Evolutionary conservation across 2,329 filamentous ascomycete species (phyloP).

Genomic region (Colletotrichum tanaceti): DNA sequence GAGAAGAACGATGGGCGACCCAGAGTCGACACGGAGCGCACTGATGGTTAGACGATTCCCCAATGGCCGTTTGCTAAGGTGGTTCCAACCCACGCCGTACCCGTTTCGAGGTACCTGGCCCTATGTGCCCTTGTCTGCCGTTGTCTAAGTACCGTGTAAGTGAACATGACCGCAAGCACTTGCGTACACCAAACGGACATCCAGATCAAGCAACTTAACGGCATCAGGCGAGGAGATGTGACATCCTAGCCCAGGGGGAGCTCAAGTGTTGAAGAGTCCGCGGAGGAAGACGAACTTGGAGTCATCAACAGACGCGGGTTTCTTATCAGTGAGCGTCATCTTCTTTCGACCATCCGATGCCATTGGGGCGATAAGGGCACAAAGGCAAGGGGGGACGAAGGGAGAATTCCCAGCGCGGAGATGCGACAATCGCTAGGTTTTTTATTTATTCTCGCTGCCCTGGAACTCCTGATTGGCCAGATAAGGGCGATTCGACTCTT

Average conservation of each 20-base stretch:
- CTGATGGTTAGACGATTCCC: not conserved
- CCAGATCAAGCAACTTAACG: not conserved
- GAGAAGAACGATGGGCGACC: constrained; percentile 3
- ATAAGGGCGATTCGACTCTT: constrained; percentile 18
- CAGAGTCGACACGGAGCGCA: not conserved
- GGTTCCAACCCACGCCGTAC: not conserved
- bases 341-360: constrained; percentile 23
- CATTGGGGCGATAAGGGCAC: constrained; percentile 39
- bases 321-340: constrained; percentile 35
- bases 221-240: constrained; percentile 48
- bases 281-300: constrained; percentile 23
- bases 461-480: not conserved
- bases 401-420: constrained; percentile 29
- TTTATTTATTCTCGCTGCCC: not conserved
- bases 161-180: not conserved
- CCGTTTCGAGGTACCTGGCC: not conserved
- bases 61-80: not conserved
- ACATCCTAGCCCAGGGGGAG: constrained; percentile 36
- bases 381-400: constrained; percentile 16
- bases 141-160: constrained; percentile 6
- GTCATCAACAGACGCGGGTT: constrained; percentile 13
- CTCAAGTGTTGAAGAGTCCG: constrained; percentile 22
- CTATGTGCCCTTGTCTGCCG: not conserved
- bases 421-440: constrained; percentile 22
- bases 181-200: not conserved